Evolutionary conservation across 2,329 filamentous ascomycete species (phyloP).

Genomic region (Immersiporthe knoxdaviesiana): DNA sequence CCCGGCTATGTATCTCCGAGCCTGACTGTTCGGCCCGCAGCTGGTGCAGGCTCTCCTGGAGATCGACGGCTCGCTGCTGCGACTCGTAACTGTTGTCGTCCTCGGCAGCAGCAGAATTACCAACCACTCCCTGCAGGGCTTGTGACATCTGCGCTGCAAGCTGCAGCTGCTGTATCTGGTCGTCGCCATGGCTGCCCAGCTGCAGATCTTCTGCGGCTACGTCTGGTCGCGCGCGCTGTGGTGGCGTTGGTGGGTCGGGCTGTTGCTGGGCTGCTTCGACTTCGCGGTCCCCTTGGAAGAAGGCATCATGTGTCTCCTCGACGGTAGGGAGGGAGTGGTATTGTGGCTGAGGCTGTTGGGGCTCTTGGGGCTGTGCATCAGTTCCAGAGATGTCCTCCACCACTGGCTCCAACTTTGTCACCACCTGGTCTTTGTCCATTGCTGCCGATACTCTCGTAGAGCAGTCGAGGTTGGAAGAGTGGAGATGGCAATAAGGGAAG

Average conservation of each 20-base stretch:
- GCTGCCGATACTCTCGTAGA: not conserved
- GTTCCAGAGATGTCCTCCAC: constrained; percentile 28
- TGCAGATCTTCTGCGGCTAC: constrained; percentile 60
- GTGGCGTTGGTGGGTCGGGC: constrained; percentile 43
- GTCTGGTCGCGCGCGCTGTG: constrained; percentile 45
- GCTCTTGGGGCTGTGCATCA: constrained; percentile 12
- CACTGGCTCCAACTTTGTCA: constrained; percentile 27
- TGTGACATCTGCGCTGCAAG: constrained; percentile 62
- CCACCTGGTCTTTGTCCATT: constrained; percentile 24
- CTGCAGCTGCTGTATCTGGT: constrained; percentile 45
- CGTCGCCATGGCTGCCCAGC: constrained; percentile 52
- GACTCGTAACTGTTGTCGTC: constrained; percentile 26
- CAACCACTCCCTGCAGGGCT: constrained; percentile 56
- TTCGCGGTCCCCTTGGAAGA: constrained; percentile 26
- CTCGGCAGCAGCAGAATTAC: constrained; percentile 49
- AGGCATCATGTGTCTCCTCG: constrained; percentile 26
- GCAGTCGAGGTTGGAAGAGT: no score
- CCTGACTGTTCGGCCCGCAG: constrained; percentile 34
- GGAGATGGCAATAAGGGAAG: not conserved
- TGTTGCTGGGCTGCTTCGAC: constrained; percentile 34
- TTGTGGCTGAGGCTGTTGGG: constrained; percentile 21
- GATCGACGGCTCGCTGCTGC: constrained; percentile 25
- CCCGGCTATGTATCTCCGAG: constrained; percentile 33
- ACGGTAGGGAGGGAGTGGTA: constrained; percentile 25
- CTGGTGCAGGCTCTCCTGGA: constrained; percentile 28